Evolutionary conservation across 31 red algal species (phyloP).

Genomic region (Bonnemaisonia californica): DNA sequence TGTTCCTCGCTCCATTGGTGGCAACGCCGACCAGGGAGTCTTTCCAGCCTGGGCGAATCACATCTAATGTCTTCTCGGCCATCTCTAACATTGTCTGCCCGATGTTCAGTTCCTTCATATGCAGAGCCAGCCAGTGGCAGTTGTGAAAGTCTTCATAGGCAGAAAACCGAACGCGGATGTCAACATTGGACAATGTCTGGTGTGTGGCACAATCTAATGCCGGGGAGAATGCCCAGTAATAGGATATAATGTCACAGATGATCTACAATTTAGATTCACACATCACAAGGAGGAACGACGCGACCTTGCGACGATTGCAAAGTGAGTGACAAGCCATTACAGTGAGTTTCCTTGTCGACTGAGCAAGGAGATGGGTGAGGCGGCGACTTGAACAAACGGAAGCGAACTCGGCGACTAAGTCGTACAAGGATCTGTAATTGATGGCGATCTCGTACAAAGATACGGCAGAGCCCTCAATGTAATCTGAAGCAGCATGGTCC

Average conservation of each 20-base stretch:
- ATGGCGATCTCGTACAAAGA: background rate
- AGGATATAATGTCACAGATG: background rate
- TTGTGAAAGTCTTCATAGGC: no score
- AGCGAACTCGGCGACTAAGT: no score
- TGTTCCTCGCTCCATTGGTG: slow-evolving; percentile 5
- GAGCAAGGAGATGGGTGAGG: no score
- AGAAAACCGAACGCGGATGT: no score
- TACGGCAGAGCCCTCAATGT: background rate
- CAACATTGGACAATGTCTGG: no score
- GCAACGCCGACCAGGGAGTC: background rate
- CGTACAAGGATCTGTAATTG: no score
- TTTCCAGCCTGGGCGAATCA: background rate
- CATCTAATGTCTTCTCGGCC: background rate
- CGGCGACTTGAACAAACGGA: no score
- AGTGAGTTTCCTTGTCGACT: no score
- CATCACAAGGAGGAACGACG: background rate
- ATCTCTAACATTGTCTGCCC: slow-evolving; percentile 4
- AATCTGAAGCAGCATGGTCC: background rate
- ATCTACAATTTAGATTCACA: background rate
- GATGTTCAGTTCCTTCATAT: background rate
- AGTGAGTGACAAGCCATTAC: no score
- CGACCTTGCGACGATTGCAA: background rate
- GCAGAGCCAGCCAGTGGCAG: no score
- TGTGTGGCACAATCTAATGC: no score
- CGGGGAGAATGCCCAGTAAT: no score